A percentile compares a stretch with the other conserved stretches of the same genome.
phyloP scores from a whole-genome alignment of 2,329 filamentous ascomycete species.

The Cadophora malorum region DNA sequence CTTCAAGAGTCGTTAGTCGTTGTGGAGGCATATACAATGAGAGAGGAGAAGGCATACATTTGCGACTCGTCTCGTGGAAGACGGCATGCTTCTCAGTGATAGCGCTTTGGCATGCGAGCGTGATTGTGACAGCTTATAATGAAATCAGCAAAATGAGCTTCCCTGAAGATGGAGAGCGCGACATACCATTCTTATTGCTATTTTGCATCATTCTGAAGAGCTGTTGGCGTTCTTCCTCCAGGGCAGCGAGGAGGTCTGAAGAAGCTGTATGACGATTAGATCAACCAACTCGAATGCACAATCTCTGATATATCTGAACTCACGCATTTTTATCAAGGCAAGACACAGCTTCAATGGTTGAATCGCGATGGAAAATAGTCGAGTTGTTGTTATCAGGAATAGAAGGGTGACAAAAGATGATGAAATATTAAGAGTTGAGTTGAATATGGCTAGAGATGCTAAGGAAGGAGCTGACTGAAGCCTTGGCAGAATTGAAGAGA shows the following conservation, averaged over 20 bases:
- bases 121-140: not conserved
- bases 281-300: not conserved
- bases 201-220: not conserved
- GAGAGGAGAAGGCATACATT: not conserved
- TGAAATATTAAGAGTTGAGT: not conserved
- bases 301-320: not conserved
- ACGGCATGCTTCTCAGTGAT: not conserved
- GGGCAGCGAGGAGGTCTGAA: not conserved
- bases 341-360: too few relatives aligned
- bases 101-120: not conserved
- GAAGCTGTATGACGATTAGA: not conserved
- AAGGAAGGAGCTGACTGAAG: not conserved
- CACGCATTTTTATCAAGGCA: not conserved
- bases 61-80: not conserved
- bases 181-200: not conserved
- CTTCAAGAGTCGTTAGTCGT: not conserved
- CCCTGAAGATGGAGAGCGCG: not conserved
- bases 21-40: not conserved
- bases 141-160: not conserved
- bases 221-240: not conserved
- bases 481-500: not conserved
- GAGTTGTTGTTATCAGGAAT: not conserved
- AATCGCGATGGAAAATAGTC: not conserved
- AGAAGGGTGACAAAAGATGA: not conserved
- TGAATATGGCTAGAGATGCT: not conserved